Evolutionary conservation across 2,329 filamentous ascomycete species (phyloP).

Genomic region (Alternaria tenuissima): DNA sequence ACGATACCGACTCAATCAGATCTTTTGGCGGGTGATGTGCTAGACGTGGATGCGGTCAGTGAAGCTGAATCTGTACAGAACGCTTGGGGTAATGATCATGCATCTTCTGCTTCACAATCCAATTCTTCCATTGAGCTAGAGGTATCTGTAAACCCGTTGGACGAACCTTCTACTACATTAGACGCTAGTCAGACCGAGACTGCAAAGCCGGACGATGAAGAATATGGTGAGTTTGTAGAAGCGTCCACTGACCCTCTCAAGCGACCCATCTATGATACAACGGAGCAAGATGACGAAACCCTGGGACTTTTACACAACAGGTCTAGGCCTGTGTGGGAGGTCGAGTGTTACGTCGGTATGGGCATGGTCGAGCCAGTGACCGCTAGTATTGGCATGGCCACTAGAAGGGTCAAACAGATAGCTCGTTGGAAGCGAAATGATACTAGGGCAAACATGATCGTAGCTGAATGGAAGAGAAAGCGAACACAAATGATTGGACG

Average conservation of each 20-base stretch:
- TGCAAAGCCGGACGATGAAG: slow-evolving; percentile 11
- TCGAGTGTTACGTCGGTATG: slow-evolving; percentile 8
- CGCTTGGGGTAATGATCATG: neutral
- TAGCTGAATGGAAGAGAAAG: neutral
- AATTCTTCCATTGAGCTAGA: neutral
- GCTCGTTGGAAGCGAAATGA: neutral
- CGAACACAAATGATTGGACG: neutral
- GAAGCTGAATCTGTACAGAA: neutral
- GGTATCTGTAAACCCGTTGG: neutral
- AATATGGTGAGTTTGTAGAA: slow-evolving; percentile 17
- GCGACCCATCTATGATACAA: slow-evolving; percentile 9
- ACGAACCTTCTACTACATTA: neutral
- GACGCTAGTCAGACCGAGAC: neutral
- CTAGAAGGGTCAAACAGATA: slow-evolving; percentile 10
- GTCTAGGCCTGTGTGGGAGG: neutral
- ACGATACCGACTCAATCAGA: neutral
- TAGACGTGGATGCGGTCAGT: neutral
- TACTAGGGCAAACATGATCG: neutral
- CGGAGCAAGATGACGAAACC: slow-evolving; percentile 1
- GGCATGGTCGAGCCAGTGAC: slow-evolving; percentile 11
- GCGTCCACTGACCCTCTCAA: slow-evolving; percentile 6
- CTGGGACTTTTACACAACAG: neutral
- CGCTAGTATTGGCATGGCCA: slow-evolving; percentile 8
- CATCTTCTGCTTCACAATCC: neutral
- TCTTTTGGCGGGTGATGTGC: neutral